phyloP scores from a whole-genome alignment of 345 rosid species.

The Angophora floribunda region DNA sequence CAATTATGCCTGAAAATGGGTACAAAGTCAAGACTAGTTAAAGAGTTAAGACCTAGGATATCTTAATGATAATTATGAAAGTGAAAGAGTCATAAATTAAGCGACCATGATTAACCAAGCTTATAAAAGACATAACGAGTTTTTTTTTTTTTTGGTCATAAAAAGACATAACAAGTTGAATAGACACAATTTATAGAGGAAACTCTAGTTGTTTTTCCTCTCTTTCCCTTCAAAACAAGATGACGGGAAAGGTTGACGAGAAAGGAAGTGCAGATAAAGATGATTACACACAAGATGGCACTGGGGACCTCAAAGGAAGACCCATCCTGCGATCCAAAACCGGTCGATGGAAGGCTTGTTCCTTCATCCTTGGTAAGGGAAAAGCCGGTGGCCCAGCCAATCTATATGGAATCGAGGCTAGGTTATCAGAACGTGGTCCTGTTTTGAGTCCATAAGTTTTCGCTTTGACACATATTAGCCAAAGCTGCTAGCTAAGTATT shows the following conservation, averaged over 20 bases:
- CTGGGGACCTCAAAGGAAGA: constrained; percentile 36
- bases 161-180: not conserved
- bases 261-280: constrained; percentile 6
- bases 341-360: constrained; percentile 47
- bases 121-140: not conserved
- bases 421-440: not conserved
- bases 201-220: not conserved
- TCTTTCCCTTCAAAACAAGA: not conserved
- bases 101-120: not conserved
- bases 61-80: not conserved
- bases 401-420: not conserved
- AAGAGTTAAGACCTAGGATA: not conserved
- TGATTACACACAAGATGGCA: constrained; percentile 43
- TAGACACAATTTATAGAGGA: not conserved
- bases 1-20: too few relatives aligned
- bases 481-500: not conserved
- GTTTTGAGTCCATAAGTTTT: not conserved
- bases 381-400: not conserved
- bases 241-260: constrained; percentile 4
- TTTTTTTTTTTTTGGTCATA: too few relatives aligned
- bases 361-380: constrained; percentile 33
- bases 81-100: not conserved
- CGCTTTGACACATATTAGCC: not conserved
- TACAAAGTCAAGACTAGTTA: not conserved
- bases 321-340: constrained; percentile 36